These are phyloP conservation scores for Candida morakotiae DNA, from an alignment of 805 yeast species.

Conservation along the genomic window DNA sequence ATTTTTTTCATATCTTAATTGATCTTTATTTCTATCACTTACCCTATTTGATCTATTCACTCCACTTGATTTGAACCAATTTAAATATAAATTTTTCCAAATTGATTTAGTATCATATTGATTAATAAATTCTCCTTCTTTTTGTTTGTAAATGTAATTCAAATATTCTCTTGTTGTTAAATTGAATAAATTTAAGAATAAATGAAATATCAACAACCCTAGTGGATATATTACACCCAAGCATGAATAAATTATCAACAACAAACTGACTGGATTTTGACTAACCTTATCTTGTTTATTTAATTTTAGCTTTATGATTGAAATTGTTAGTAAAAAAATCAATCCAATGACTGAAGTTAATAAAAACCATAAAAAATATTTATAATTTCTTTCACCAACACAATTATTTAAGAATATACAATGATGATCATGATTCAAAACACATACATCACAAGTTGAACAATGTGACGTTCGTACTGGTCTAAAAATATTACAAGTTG, in stretches of 20 bases:
- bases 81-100: constrained; percentile 25
- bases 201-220: constrained; percentile 49
- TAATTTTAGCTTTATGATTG: constrained; percentile 18
- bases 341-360: constrained; percentile 15
- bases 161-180: constrained; percentile 74
- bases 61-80: constrained; percentile 36
- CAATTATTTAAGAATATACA: constrained; percentile 56
- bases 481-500: constrained; percentile 57
- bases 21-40: constrained; percentile 18
- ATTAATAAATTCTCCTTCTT: constrained; percentile 24
- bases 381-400: constrained; percentile 37
- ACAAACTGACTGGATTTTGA: constrained; percentile 35
- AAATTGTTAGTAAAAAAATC: constrained; percentile 16
- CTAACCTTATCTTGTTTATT: constrained; percentile 12
- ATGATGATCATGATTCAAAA: constrained; percentile 68
- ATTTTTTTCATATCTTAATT: constrained; percentile 21
- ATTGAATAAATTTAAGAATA: constrained; percentile 50
- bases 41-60: constrained; percentile 15
- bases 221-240: constrained; percentile 53
- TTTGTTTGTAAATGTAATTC: constrained; percentile 35
- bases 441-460: constrained; percentile 61
- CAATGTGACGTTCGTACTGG: constrained; percentile 72
- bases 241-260: constrained; percentile 48
- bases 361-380: constrained; percentile 32
- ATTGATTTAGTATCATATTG: constrained; percentile 23